These are phyloP conservation scores for Cystobasidium slooffiae DNA, from an alignment of 1,284 basidiomycete species.

Conservation along the genomic window DNA sequence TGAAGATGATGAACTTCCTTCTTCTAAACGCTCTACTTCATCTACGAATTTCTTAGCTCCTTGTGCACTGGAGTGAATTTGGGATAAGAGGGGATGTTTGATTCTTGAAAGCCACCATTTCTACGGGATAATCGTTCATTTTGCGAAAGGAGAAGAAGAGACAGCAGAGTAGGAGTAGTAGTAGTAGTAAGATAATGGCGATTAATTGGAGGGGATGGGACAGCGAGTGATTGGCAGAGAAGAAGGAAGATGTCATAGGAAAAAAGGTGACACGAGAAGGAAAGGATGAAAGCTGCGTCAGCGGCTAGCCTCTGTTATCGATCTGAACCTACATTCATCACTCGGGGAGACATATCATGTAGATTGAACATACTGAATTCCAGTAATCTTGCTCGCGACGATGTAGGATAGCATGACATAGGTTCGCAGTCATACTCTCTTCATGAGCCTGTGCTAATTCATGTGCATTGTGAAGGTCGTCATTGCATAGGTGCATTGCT, in stretches of 20 bases:
- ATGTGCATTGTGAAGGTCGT: constrained; percentile 54
- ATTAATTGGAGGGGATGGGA: no score
- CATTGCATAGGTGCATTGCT: constrained; percentile 55
- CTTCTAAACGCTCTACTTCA: constrained; percentile 17
- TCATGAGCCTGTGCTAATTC: constrained; percentile 53
- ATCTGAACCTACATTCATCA: no score
- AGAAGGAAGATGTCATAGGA: no score
- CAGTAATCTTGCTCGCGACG: constrained; percentile 40
- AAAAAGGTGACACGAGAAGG: background rate
- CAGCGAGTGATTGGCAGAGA: no score
- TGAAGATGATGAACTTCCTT: background rate
- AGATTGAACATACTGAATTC: constrained; percentile 30
- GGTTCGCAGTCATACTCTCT: constrained; percentile 45
- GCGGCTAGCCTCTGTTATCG: no score
- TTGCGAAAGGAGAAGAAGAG: no score
- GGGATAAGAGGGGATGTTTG: constrained; percentile 26
- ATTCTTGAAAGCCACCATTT: constrained; percentile 45
- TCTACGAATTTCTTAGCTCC: constrained; percentile 43
- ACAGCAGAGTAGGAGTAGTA: no score
- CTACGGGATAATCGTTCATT: background rate
- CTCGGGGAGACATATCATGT: no score
- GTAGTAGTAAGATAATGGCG: no score
- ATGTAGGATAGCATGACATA: constrained; percentile 40
- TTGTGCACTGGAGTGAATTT: constrained; percentile 11
- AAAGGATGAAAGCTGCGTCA: no score